These are phyloP conservation scores for Zychaea mexicana DNA, from an alignment of 371 early-diverging fungal genomes.

Conservation along the genomic window DNA sequence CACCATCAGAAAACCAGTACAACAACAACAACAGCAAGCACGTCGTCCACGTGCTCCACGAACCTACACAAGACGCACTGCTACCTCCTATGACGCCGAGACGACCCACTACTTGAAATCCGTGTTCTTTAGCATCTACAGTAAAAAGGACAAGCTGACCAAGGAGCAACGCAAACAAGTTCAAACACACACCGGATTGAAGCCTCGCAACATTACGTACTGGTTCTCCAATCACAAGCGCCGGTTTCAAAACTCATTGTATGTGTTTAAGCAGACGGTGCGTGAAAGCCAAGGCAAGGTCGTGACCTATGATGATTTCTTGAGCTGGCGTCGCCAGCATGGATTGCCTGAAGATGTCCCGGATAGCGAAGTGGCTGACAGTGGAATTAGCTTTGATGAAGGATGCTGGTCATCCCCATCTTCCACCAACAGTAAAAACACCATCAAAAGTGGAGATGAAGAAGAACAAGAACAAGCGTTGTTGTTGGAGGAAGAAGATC, in stretches of 20 bases:
- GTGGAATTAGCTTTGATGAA: too few species aligned
- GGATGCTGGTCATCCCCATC: too few species aligned
- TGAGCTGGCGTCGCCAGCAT: constrained; percentile 28
- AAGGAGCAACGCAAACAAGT: constrained; percentile 41
- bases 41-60: background rate
- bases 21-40: background rate
- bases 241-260: constrained; percentile 33
- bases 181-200: constrained; percentile 36
- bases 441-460: too few species aligned
- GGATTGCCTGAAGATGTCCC: constrained; percentile 31
- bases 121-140: constrained; percentile 43
- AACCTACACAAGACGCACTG: constrained; percentile 28
- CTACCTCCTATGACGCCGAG: constrained; percentile 45
- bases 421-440: background rate
- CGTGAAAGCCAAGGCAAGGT: constrained; percentile 25
- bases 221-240: constrained; percentile 57
- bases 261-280: constrained; percentile 27
- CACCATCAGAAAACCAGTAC: background rate
- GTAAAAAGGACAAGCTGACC: constrained; percentile 38
- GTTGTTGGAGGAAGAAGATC: too few species aligned
- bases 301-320: constrained; percentile 44
- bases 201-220: constrained; percentile 50
- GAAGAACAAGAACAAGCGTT: too few species aligned
- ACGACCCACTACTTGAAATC: constrained; percentile 45
- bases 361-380: constrained; percentile 10